A percentile compares a stretch with the other conserved stretches of the same genome.
Evolutionary conservation across 2,329 filamentous ascomycete genomes (phyloP).

Genomic region (Amylocarpus encephaloides): DNA sequence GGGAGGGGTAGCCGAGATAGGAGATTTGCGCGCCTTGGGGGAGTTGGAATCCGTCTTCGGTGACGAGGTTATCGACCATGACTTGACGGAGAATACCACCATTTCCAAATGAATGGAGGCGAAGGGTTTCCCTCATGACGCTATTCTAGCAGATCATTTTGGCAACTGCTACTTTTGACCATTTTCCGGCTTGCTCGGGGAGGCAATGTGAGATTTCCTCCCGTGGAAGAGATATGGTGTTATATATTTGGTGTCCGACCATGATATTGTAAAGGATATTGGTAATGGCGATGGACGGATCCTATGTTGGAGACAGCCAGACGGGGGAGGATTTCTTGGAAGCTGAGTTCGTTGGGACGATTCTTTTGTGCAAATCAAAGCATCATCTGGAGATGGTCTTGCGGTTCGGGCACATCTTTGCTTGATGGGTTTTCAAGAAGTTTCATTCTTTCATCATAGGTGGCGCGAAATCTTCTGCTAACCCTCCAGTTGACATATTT

Average conservation of each 20-base stretch:
- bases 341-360: constrained; percentile 33
- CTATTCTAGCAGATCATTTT: constrained; percentile 37
- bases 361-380: constrained; percentile 35
- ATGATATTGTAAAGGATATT: constrained; percentile 36
- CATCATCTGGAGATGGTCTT: constrained; percentile 40
- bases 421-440: constrained; percentile 19
- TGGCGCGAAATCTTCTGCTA: constrained; percentile 4
- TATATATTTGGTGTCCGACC: constrained; percentile 34
- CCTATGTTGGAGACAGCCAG: constrained; percentile 19
- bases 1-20: constrained; percentile 6
- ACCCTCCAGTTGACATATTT: constrained; percentile 21
- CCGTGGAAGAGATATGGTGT: constrained; percentile 35
- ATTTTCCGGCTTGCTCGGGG: constrained; percentile 24
- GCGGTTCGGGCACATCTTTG: constrained; percentile 21
- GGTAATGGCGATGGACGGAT: constrained; percentile 31
- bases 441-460: constrained; percentile 19
- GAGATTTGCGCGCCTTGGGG: constrained; percentile 31
- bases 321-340: constrained; percentile 10
- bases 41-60: constrained; percentile 39
- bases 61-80: constrained; percentile 18
- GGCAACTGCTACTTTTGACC: constrained; percentile 35
- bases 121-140: constrained; percentile 37
- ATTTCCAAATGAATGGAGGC: constrained; percentile 28
- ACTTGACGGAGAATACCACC: constrained; percentile 22
- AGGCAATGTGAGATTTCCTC: constrained; percentile 34